These are phyloP conservation scores for Chlorophyllum brunneum DNA, from an alignment of 768 basidiomycete genomes.

Conservation along the genomic window DNA sequence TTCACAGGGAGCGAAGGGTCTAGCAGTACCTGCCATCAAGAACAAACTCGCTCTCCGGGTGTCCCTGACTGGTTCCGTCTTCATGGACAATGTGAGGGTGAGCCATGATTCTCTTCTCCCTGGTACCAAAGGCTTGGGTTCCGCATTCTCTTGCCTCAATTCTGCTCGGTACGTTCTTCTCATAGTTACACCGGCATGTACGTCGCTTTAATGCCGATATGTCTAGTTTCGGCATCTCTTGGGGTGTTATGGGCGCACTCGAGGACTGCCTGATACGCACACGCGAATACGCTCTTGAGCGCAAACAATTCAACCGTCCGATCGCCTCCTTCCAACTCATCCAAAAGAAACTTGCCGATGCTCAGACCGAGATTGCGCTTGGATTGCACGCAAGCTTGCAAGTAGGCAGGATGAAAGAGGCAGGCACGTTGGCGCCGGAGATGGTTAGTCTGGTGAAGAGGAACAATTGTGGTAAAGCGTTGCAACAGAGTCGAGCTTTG, in stretches of 20 bases:
- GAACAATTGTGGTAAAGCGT: constrained; percentile 93
- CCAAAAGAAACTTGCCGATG: constrained; percentile 95
- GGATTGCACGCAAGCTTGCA: constrained; percentile 75
- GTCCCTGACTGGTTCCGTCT: constrained; percentile 81
- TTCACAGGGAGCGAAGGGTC: constrained; percentile 69
- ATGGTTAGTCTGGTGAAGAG: constrained; percentile 95
- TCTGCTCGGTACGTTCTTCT: constrained; percentile 58
- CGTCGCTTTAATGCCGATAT: constrained; percentile 1
- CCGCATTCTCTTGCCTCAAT: constrained; percentile 91
- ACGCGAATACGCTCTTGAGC: constrained; percentile 81
- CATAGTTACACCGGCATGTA: constrained; percentile 1
- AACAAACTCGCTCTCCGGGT: constrained; percentile 91
- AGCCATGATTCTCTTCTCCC: constrained; percentile 73
- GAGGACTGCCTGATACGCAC: constrained; percentile 85
- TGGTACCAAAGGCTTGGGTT: constrained; percentile 69
- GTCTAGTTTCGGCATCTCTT: constrained; percentile 77
- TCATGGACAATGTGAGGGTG: constrained; percentile 89
- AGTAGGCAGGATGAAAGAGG: constrained; percentile 85
- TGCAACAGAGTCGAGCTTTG: constrained; percentile 75
- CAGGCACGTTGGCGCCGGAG: constrained; percentile 69
- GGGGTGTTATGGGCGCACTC: constrained; percentile 94
- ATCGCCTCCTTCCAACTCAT: constrained; percentile 96
- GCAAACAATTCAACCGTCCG: constrained; percentile 86
- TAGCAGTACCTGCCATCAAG: constrained; percentile 84
- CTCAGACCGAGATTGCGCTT: constrained; percentile 80